These are phyloP conservation scores for Plantago coronopus DNA, from an alignment of 305 asterid genomes.

Conservation along the genomic window DNA sequence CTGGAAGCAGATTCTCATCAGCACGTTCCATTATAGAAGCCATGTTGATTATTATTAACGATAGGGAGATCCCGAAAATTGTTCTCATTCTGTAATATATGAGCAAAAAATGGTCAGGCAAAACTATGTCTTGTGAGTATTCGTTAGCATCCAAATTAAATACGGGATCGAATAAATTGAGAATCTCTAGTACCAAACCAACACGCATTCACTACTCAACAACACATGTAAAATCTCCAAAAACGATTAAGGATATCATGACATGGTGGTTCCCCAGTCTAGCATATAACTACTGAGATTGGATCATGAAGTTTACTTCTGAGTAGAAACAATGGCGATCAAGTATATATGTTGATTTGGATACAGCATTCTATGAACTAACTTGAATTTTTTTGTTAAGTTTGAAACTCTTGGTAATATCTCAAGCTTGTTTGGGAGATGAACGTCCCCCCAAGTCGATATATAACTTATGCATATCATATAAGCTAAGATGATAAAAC, in stretches of 20 bases:
- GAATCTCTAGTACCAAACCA: neutral
- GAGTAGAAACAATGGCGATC: neutral
- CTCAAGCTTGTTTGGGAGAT: too few relatives aligned
- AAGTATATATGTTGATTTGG: too few relatives aligned
- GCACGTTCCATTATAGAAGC: slow-evolving; percentile 99
- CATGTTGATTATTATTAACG: slow-evolving; percentile 83
- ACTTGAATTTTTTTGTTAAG: neutral
- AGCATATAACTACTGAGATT: neutral
- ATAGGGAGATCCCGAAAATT: slow-evolving; percentile 76
- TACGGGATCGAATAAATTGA: neutral
- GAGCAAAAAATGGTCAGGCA: neutral
- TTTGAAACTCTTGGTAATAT: too few relatives aligned
- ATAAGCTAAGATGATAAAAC: too few relatives aligned
- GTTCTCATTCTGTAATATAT: slow-evolving; percentile 46
- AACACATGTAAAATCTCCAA: neutral
- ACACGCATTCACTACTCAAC: neutral
- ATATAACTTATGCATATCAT: too few relatives aligned
- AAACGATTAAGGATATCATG: neutral
- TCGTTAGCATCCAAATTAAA: neutral
- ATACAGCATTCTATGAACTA: neutral
- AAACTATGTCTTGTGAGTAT: neutral
- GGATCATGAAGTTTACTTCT: neutral
- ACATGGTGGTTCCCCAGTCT: neutral
- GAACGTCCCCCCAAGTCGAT: too few relatives aligned
- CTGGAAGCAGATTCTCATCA: slow-evolving; percentile 94